Conservation (phyloP, 345 rosid species). For the Atalantia buxifolia region DNA sequence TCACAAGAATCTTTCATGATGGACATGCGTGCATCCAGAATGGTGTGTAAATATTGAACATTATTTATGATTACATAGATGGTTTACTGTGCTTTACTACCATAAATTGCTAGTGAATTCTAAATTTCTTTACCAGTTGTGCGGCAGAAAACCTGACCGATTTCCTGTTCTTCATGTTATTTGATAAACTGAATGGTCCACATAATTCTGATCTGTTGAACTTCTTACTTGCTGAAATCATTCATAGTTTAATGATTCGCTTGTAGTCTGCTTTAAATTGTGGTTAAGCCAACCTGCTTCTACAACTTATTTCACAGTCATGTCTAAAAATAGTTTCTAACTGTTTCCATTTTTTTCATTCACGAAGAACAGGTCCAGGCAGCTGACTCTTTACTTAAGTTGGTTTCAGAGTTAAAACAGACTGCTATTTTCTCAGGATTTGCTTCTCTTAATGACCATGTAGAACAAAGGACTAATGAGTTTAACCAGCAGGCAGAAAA, state of each 20-base stretch:
- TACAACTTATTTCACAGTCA: not conserved
- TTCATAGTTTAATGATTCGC: not conserved
- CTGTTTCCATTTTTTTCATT: not conserved
- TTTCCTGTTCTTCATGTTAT: not conserved
- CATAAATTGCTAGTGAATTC: not conserved
- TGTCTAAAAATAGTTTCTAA: not conserved
- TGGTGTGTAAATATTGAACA: slow-evolving; percentile 39
- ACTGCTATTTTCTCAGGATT: slow-evolving; percentile 88
- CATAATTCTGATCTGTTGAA: not conserved
- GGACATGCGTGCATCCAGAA: slow-evolving; percentile 96
- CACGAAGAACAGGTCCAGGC: slow-evolving; percentile 64
- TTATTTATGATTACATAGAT: not conserved
- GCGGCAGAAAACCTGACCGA: not conserved
- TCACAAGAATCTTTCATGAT: slow-evolving; percentile 88
- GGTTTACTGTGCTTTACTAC: not conserved
- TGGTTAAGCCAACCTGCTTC: not conserved
- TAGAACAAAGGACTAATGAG: slow-evolving; percentile 67
- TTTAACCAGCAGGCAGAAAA: slow-evolving; percentile 62
- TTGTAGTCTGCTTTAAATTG: not conserved
- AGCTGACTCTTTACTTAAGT: slow-evolving; percentile 80
- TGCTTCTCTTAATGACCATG: slow-evolving; percentile 88
- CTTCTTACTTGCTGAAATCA: not conserved
- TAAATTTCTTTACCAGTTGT: not conserved
- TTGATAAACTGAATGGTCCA: not conserved
- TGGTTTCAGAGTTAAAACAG: slow-evolving; percentile 86